These are phyloP conservation scores for Nepenthes alata DNA, from an alignment of 179 eudicot genomes.

Conservation along the genomic window DNA sequence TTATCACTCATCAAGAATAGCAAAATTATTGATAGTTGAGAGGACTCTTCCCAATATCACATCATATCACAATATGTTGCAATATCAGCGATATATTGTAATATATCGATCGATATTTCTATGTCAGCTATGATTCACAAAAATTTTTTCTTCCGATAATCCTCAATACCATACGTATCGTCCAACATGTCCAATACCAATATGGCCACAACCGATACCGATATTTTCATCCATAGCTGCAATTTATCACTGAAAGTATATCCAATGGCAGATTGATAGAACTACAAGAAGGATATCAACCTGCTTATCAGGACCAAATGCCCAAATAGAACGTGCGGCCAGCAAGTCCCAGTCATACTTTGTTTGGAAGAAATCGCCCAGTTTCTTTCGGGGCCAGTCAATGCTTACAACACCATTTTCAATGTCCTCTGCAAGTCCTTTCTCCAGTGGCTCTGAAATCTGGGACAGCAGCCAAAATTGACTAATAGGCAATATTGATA, in stretches of 20 bases:
- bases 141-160: too few relatives aligned
- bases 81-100: too few relatives aligned
- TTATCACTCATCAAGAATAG: too few relatives aligned
- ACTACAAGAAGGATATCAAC: constrained; percentile 16
- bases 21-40: too few relatives aligned
- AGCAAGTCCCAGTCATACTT: constrained; percentile 98
- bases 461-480: constrained; percentile 12
- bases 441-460: constrained; percentile 98
- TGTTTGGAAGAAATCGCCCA: constrained; percentile 82
- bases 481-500: background rate
- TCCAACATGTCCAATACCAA: too few relatives aligned
- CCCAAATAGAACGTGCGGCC: constrained; percentile 99
- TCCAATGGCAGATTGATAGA: background rate
- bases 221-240: background rate
- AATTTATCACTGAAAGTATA: background rate
- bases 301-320: constrained; percentile 99
- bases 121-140: too few relatives aligned
- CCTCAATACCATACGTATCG: too few relatives aligned
- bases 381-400: constrained; percentile 77
- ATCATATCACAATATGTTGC: too few relatives aligned
- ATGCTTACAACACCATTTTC: constrained; percentile 83
- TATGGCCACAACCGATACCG: background rate
- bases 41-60: too few relatives aligned
- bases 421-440: constrained; percentile 96
- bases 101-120: too few relatives aligned